These are phyloP conservation scores for Globisporangium barbulae DNA, from an alignment of 352 stramenopile species.

Conservation along the genomic window DNA sequence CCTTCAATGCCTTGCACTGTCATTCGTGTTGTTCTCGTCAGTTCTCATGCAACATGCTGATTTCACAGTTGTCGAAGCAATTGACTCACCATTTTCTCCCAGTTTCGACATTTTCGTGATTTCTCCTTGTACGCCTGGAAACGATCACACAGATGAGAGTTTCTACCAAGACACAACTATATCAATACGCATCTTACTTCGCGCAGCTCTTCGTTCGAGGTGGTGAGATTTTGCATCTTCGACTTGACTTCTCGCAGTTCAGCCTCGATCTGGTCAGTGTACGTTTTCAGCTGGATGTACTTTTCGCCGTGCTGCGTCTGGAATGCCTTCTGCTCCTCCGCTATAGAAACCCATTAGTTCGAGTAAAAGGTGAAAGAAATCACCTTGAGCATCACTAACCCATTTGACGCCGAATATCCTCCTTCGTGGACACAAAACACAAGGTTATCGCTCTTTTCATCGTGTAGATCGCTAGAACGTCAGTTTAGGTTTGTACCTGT, in stretches of 20 bases:
- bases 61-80: background rate
- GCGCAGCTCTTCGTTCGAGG: conserved; percentile 75
- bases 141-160: background rate
- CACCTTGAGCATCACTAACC: conserved; percentile 23
- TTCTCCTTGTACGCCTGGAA: conserved; percentile 85
- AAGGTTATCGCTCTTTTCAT: background rate
- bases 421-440: conserved; percentile 20
- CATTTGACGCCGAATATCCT: conserved; percentile 75
- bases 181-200: conserved; percentile 35
- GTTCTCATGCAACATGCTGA: background rate
- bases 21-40: conserved; percentile 19
- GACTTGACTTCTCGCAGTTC: conserved; percentile 78
- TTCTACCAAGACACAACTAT: background rate
- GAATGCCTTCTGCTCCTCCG: conserved; percentile 78
- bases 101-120: conserved; percentile 81
- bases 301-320: conserved; percentile 81
- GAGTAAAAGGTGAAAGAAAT: background rate
- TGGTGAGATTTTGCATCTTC: conserved; percentile 66
- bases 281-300: conserved; percentile 86
- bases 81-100: conserved; percentile 80
- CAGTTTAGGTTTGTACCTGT: conserved; percentile 32
- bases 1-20: conserved; percentile 68
- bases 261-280: conserved; percentile 81
- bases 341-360: conserved; percentile 22
- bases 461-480: background rate